Conservation (phyloP, 352 stramenopile genomes). For the Phytophthora sojae region DNA sequence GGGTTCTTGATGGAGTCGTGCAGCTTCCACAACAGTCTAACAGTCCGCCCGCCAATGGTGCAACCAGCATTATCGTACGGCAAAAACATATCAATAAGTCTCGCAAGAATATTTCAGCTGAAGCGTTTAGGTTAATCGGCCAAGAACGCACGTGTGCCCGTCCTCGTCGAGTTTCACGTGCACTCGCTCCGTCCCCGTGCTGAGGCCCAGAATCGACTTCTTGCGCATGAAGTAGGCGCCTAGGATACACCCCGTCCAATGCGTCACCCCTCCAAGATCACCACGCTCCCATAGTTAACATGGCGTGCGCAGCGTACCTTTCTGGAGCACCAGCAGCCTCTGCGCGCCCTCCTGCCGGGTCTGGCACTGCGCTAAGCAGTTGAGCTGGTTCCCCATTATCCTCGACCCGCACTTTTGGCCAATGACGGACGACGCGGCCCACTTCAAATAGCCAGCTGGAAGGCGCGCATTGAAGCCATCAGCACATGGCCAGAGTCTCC, state of each 20-base stretch:
- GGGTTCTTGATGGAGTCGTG: slow-evolving; percentile 61
- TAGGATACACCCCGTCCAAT: slow-evolving; percentile 12
- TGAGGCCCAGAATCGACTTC: slow-evolving; percentile 77
- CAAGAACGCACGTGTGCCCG: slow-evolving; percentile 54
- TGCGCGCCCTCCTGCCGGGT: slow-evolving; percentile 68
- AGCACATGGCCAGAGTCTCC: too few relatives aligned
- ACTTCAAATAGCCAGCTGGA: slow-evolving; percentile 18
- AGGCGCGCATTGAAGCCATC: neutral
- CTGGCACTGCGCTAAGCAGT: slow-evolving; percentile 82
- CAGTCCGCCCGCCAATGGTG: neutral
- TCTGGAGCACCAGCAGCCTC: slow-evolving; percentile 73
- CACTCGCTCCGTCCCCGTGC: slow-evolving; percentile 68
- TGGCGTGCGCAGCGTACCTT: slow-evolving; percentile 45
- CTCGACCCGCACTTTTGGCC: slow-evolving; percentile 12
- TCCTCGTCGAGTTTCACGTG: slow-evolving; percentile 68
- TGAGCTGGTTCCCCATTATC: slow-evolving; percentile 81
- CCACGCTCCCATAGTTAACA: neutral
- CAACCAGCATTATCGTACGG: too few relatives aligned
- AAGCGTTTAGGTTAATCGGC: neutral
- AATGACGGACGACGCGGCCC: slow-evolving; percentile 9
- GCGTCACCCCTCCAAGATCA: neutral
- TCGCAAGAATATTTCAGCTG: neutral
- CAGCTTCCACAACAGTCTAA: slow-evolving; percentile 74
- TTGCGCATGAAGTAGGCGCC: slow-evolving; percentile 78
- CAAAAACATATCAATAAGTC: neutral